phyloP scores from a whole-genome alignment of 345 rosid genomes.

The Noccaea caerulescens region DNA sequence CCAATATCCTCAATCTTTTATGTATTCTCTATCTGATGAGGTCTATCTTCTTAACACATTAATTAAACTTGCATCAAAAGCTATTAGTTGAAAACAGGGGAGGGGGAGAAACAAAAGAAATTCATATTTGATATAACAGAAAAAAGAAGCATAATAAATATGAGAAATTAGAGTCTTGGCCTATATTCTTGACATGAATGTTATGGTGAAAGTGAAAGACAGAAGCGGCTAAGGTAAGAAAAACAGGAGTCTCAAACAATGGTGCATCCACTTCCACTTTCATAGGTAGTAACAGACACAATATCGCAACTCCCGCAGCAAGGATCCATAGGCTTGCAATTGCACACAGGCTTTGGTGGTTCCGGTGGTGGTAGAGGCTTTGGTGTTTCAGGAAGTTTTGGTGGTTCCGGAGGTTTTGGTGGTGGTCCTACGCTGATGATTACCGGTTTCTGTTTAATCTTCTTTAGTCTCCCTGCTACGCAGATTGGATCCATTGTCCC shows the following conservation, averaged over 20 bases:
- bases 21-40: too few relatives aligned
- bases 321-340: constrained; percentile 32
- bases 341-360: constrained; percentile 32
- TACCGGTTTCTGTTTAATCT: constrained; percentile 47
- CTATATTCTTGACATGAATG: constrained; percentile 27
- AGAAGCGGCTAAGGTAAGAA: neutral
- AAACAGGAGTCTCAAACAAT: constrained; percentile 32
- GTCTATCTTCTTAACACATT: too few relatives aligned
- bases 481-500: constrained; percentile 49
- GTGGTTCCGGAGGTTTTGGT: constrained; percentile 32
- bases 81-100: constrained; percentile 15
- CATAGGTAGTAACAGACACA: constrained; percentile 42
- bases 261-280: constrained; percentile 46
- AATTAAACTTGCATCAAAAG: neutral
- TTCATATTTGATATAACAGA: constrained; percentile 3
- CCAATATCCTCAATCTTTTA: too few relatives aligned
- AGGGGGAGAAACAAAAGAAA: constrained; percentile 18
- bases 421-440: constrained; percentile 45
- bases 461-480: constrained; percentile 32
- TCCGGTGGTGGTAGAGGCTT: constrained; percentile 19
- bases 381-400: constrained; percentile 8
- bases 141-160: neutral
- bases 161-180: constrained; percentile 14
- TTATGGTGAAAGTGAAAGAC: constrained; percentile 9
- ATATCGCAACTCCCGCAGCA: constrained; percentile 40